Conservation (phyloP, 345 rosid genomes). For the Trapa incisa region DNA sequence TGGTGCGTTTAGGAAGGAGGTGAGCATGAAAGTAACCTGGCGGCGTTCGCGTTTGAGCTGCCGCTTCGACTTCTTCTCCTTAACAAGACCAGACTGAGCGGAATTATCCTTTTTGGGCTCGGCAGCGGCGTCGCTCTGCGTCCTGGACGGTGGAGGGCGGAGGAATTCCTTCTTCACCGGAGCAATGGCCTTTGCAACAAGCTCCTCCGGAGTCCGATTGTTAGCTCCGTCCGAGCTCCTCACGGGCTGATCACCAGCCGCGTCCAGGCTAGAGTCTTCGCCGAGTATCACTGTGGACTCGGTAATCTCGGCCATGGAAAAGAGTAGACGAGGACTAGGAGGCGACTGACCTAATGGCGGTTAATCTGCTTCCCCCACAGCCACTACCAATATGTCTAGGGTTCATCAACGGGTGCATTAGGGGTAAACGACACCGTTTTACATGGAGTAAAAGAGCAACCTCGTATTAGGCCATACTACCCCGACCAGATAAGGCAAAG, state of each 20-base stretch:
- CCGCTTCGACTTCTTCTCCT: slow-evolving; percentile 89
- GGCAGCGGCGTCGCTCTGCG: slow-evolving; percentile 22
- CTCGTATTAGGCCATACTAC: no score
- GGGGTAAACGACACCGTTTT: no score
- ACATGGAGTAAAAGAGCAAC: no score
- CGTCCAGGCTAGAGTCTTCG: neutral
- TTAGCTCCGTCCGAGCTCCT: slow-evolving; percentile 17
- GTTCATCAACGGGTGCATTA: neutral
- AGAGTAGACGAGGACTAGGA: neutral
- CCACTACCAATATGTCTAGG: neutral
- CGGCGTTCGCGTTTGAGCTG: slow-evolving; percentile 84
- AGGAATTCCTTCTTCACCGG: slow-evolving; percentile 63
- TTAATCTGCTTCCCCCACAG: neutral
- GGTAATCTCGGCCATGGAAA: slow-evolving; percentile 10
- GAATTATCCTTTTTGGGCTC: slow-evolving; percentile 9
- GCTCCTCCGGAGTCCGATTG: slow-evolving; percentile 46
- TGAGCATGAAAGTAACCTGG: slow-evolving; percentile 25
- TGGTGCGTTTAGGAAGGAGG: neutral
- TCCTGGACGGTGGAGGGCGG: slow-evolving; percentile 55
- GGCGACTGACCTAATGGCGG: neutral
- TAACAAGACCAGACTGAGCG: slow-evolving; percentile 25
- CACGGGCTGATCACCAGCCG: slow-evolving; percentile 4
- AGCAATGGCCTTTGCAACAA: slow-evolving; percentile 64
- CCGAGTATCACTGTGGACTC: neutral
- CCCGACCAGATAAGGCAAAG: no score